Evolutionary conservation across 1,284 basidiomycete genomes (phyloP).

Genomic region (Grifola frondosa): DNA sequence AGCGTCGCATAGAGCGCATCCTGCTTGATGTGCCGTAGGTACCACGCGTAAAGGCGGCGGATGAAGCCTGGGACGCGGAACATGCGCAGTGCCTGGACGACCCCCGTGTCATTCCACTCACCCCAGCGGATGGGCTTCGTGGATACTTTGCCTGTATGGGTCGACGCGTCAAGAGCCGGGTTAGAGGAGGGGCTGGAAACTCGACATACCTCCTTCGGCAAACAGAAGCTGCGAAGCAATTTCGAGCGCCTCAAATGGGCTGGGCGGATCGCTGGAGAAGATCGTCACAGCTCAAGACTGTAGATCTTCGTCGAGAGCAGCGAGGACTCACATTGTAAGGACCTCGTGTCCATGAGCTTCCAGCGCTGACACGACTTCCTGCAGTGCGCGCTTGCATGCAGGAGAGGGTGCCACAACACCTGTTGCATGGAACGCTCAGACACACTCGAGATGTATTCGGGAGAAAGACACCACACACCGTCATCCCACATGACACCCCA

Average conservation of each 20-base stretch:
- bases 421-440: slow-evolving; percentile 4
- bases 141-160: slow-evolving; percentile 24
- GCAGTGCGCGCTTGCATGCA: slow-evolving; percentile 57
- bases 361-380: slow-evolving; percentile 48
- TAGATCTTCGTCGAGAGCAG: neutral
- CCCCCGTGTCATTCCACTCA: slow-evolving; percentile 50
- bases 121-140: slow-evolving; percentile 33
- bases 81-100: slow-evolving; percentile 29
- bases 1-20: slow-evolving; percentile 37
- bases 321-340: slow-evolving; percentile 40
- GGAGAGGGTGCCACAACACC: slow-evolving; percentile 55
- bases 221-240: slow-evolving; percentile 39
- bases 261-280: slow-evolving; percentile 35
- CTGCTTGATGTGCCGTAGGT: slow-evolving; percentile 33
- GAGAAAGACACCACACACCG: slow-evolving; percentile 27
- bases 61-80: slow-evolving; percentile 42
- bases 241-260: slow-evolving; percentile 37
- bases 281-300: neutral
- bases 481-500: slow-evolving; percentile 60
- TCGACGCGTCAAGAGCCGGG: neutral
- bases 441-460: neutral
- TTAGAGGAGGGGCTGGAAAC: neutral
- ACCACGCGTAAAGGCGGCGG: slow-evolving; percentile 38
- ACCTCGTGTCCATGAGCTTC: slow-evolving; percentile 50
- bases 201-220: slow-evolving; percentile 37